Evolutionary conservation across 495 filamentous ascomycete species (phyloP).

Genomic region (Oidiodendron maius): DNA sequence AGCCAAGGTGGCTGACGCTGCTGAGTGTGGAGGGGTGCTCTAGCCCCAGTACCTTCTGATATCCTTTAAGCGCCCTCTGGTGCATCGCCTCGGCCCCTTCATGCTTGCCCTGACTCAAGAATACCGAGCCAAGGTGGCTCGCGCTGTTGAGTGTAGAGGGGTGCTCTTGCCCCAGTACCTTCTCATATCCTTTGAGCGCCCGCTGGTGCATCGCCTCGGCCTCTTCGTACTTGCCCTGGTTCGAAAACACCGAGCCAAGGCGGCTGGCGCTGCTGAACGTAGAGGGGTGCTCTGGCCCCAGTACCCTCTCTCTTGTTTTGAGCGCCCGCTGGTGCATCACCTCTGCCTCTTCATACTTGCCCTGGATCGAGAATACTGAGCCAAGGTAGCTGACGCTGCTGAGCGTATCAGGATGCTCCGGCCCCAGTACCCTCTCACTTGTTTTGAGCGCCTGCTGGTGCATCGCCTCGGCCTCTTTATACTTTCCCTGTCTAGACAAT

Average conservation of each 20-base stretch:
- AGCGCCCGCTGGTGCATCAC: too few relatives aligned
- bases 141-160: too few relatives aligned
- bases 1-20: constrained; percentile 22
- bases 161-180: too few relatives aligned
- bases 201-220: not conserved
- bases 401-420: constrained; percentile 18
- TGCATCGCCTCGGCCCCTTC: constrained; percentile 13
- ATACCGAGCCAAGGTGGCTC: not conserved
- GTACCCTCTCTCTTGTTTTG: not conserved
- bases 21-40: constrained; percentile 23
- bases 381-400: constrained; percentile 26
- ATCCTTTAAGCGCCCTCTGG: constrained; percentile 16
- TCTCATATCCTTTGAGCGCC: too few relatives aligned
- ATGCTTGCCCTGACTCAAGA: constrained; percentile 1
- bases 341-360: too few relatives aligned
- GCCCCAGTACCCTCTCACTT: constrained; percentile 14
- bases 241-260: constrained; percentile 18
- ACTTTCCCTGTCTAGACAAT: constrained; percentile 25
- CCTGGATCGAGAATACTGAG: too few relatives aligned
- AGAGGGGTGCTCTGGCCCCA: constrained; percentile 21
- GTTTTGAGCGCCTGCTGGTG: too few relatives aligned
- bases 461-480: constrained; percentile 10
- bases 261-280: constrained; percentile 21
- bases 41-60: constrained; percentile 21
- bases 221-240: constrained; percentile 4